These are phyloP conservation scores for Dactylellina haptotyla DNA, from an alignment of 2,329 filamentous ascomycete species.

Conservation along the genomic window DNA sequence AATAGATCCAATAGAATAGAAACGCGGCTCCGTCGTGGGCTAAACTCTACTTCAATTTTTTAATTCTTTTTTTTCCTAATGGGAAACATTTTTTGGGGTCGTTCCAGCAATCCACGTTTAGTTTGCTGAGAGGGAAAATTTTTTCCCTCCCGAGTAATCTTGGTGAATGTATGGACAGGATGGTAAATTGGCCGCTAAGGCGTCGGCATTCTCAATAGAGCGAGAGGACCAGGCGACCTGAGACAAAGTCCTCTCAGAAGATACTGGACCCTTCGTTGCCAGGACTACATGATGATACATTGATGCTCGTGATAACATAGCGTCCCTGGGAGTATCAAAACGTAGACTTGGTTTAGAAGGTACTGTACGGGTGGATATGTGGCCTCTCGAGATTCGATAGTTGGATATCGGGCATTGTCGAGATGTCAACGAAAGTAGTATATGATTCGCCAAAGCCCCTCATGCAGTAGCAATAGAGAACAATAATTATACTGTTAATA, in stretches of 20 bases:
- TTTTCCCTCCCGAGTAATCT: no score
- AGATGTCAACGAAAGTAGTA: neutral
- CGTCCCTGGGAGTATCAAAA: neutral
- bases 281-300: no score
- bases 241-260: no score
- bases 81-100: neutral
- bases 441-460: neutral
- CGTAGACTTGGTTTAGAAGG: neutral
- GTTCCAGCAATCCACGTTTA: neutral
- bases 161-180: neutral
- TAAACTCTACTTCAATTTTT: slow-evolving; percentile 6
- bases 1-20: slow-evolving; percentile 8
- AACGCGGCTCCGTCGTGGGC: neutral
- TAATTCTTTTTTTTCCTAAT: neutral
- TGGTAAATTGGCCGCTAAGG: neutral
- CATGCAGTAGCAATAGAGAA: no score
- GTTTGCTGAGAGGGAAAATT: neutral
- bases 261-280: no score
- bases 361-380: neutral
- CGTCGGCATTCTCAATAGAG: slow-evolving; percentile 14
- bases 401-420: no score
- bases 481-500: no score
- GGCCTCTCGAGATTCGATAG: slow-evolving; percentile 8
- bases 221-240: neutral
- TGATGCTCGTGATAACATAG: no score